Evolutionary conservation across 345 rosid genomes (phyloP).

Genomic region (Brassica incana): DNA sequence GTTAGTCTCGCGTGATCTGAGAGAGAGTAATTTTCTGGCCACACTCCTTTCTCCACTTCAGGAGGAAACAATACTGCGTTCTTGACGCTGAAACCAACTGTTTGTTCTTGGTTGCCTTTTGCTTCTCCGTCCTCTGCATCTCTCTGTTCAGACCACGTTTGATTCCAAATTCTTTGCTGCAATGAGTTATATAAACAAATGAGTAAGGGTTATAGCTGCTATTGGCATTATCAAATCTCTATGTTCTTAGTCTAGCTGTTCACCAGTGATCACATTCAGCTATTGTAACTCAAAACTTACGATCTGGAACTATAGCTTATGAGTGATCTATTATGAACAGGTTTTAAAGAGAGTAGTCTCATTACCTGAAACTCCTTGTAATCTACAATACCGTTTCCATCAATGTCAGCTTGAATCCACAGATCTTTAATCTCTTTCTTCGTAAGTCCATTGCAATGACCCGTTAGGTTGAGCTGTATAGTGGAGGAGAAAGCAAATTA

Average conservation of each 20-base stretch:
- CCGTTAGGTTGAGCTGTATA: slow-evolving; percentile 74
- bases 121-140: slow-evolving; percentile 39
- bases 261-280: neutral
- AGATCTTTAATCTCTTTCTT: slow-evolving; percentile 71
- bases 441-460: slow-evolving; percentile 66
- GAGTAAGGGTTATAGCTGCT: neutral
- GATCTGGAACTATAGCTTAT: neutral
- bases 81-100: slow-evolving; percentile 64
- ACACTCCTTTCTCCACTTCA: slow-evolving; percentile 71
- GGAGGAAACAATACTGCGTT: slow-evolving; percentile 75
- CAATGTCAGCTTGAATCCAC: slow-evolving; percentile 83
- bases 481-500: neutral
- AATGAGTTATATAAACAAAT: slow-evolving; percentile 14
- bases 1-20: slow-evolving; percentile 82
- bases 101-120: slow-evolving; percentile 50
- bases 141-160: slow-evolving; percentile 51
- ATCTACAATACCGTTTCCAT: slow-evolving; percentile 70
- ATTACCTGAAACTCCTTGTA: slow-evolving; percentile 85
- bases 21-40: slow-evolving; percentile 76
- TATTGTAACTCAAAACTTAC: neutral
- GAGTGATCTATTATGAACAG: neutral
- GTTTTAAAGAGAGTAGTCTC: neutral
- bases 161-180: slow-evolving; percentile 85
- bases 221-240: neutral
- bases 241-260: neutral